Percentiles rank a stretch among this genome's conserved stretches.
Conservation (phyloP, 2,329 filamentous ascomycete genomes). For the Pseudogymnoascus destructans region DNA sequence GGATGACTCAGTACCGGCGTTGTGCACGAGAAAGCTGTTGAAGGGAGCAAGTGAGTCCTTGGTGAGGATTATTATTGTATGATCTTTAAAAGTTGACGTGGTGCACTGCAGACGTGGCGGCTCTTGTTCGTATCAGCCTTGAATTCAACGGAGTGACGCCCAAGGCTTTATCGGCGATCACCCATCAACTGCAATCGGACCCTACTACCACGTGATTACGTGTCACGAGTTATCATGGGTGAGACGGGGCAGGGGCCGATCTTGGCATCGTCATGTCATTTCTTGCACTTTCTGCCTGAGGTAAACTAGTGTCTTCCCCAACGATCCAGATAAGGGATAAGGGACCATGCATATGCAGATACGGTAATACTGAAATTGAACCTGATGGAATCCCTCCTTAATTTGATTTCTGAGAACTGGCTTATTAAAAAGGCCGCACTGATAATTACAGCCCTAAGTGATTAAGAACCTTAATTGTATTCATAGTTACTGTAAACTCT, state of each 20-base stretch:
- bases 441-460: neutral
- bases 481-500: neutral
- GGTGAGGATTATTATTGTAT: neutral
- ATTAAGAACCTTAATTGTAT: neutral
- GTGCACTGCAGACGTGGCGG: neutral
- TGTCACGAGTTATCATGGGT: neutral
- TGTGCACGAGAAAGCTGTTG: neutral
- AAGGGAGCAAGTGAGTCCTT: neutral
- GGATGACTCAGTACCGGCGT: constrained; percentile 4
- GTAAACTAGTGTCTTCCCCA: neutral
- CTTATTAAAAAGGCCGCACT: neutral
- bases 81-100: constrained; percentile 1
- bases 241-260: neutral
- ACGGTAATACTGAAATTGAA: neutral
- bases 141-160: constrained; percentile 5
- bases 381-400: neutral
- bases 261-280: constrained; percentile 4
- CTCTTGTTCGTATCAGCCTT: constrained; percentile 1
- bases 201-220: neutral
- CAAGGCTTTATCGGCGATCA: constrained; percentile 7
- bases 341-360: neutral
- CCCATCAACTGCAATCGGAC: neutral
- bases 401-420: neutral
- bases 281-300: neutral
- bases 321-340: neutral